These are phyloP conservation scores for Pterulicium gracile DNA, from an alignment of 1,284 basidiomycete genomes.

Conservation along the genomic window DNA sequence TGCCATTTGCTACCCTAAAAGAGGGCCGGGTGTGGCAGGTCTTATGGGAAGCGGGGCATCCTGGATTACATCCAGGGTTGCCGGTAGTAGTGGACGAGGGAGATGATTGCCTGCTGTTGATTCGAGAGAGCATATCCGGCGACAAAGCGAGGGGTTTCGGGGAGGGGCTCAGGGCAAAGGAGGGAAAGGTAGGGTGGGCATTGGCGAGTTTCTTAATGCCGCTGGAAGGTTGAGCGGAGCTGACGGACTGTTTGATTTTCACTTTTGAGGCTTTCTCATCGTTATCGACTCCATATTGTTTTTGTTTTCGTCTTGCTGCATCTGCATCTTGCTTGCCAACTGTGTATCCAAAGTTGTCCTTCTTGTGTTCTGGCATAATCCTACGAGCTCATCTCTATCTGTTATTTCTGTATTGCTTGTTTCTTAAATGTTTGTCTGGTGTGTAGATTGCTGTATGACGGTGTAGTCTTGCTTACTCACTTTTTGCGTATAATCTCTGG, in stretches of 20 bases:
- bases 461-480: background rate
- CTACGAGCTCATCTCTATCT: background rate
- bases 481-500: background rate
- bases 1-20: slow-evolving; percentile 60
- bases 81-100: slow-evolving; percentile 71
- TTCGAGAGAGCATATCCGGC: slow-evolving; percentile 28
- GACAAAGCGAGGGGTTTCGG: slow-evolving; percentile 10
- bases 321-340: background rate
- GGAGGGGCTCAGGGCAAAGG: slow-evolving; percentile 25
- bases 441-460: background rate
- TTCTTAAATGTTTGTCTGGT: too few species aligned
- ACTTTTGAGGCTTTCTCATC: background rate
- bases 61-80: slow-evolving; percentile 53
- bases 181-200: slow-evolving; percentile 60
- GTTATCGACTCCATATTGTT: background rate
- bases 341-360: background rate
- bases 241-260: background rate
- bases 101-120: slow-evolving; percentile 66
- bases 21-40: slow-evolving; percentile 55
- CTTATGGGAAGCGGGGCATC: slow-evolving; percentile 66
- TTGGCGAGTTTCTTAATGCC: slow-evolving; percentile 71
- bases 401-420: background rate
- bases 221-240: slow-evolving; percentile 26
- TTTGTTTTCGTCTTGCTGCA: background rate
- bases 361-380: background rate